Percentiles rank a stretch among this genome's conserved stretches.
phyloP scores from a whole-genome alignment of 1,284 basidiomycete species.

The Pisolithus thermaeus region DNA sequence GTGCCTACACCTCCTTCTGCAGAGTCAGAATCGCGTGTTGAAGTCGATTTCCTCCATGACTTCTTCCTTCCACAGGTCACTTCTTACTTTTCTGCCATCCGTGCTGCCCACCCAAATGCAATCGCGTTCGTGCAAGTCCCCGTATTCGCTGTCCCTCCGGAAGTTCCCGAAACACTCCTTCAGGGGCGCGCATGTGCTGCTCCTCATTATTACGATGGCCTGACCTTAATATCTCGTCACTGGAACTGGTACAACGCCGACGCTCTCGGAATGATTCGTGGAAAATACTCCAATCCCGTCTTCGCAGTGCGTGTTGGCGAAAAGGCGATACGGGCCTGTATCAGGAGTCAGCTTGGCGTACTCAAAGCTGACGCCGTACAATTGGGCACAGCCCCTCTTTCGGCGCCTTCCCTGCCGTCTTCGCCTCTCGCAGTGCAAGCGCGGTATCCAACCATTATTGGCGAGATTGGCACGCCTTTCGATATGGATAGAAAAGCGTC shows the following conservation, averaged over 20 bases:
- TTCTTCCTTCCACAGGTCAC: constrained; percentile 82
- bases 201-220: constrained; percentile 93
- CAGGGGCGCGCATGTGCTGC: constrained; percentile 74
- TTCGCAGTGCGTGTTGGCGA: constrained; percentile 78
- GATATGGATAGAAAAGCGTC: constrained; percentile 84
- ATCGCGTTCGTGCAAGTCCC: constrained; percentile 92
- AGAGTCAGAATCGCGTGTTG: constrained; percentile 11
- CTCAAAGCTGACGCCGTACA: constrained; percentile 69
- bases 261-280: constrained; percentile 83
- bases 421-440: constrained; percentile 11
- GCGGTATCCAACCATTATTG: constrained; percentile 87
- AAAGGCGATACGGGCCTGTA: constrained; percentile 71
- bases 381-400: constrained; percentile 30
- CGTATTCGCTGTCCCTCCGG: constrained; percentile 81
- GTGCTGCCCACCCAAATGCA: constrained; percentile 72
- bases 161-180: constrained; percentile 53
- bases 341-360: constrained; percentile 82
- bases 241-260: constrained; percentile 99
- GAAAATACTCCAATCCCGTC: constrained; percentile 73
- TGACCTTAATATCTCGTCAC: constrained; percentile 78
- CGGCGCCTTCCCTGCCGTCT: constrained; percentile 18
- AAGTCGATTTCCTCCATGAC: constrained; percentile 70
- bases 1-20: constrained; percentile 12
- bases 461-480: constrained; percentile 93
- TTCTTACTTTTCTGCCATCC: constrained; percentile 60